Evolutionary conservation across 1,284 basidiomycete genomes (phyloP).

Genomic region (Ustilago tritici): DNA sequence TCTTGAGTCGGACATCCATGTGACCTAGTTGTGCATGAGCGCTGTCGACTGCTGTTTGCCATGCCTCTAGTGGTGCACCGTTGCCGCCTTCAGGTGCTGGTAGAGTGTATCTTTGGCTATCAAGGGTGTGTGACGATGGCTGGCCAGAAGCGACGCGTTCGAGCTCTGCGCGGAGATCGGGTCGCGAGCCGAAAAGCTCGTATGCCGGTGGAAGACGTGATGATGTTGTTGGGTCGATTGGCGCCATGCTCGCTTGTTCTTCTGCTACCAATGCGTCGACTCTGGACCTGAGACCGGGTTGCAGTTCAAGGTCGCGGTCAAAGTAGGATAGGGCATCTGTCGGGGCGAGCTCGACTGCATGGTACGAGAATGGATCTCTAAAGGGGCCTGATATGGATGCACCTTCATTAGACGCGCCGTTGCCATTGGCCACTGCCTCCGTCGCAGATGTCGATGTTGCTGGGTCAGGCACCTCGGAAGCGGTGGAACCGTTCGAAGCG

Average conservation of each 20-base stretch:
- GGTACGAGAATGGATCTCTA: constrained; percentile 25
- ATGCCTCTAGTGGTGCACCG: constrained; percentile 79
- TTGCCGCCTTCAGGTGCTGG: constrained; percentile 78
- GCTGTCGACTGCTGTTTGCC: constrained; percentile 81
- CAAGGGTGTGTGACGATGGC: constrained; percentile 76
- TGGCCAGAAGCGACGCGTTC: constrained; percentile 70
- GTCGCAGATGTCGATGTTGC: constrained; percentile 12
- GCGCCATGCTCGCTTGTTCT: constrained; percentile 74
- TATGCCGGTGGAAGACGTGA: constrained; percentile 78
- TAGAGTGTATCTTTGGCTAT: constrained; percentile 83
- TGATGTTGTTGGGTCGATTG: constrained; percentile 72
- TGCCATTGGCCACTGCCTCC: background rate
- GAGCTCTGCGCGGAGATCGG: constrained; percentile 55
- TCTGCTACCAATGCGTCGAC: constrained; percentile 80
- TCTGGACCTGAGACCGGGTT: constrained; percentile 78
- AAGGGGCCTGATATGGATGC: background rate
- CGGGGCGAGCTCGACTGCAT: constrained; percentile 32
- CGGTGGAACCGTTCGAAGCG: constrained; percentile 27
- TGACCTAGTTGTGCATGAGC: constrained; percentile 89
- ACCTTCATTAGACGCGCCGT: background rate
- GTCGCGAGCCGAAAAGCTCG: constrained; percentile 73
- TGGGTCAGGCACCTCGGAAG: constrained; percentile 18
- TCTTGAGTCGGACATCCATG: constrained; percentile 85
- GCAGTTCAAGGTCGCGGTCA: constrained; percentile 87
- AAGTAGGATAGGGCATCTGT: constrained; percentile 90